Evolutionary conservation across 495 filamentous ascomycete genomes (phyloP), one percentile per base, ranked within the genome.

Genomic region (Penicillium coffeae): DNA sequence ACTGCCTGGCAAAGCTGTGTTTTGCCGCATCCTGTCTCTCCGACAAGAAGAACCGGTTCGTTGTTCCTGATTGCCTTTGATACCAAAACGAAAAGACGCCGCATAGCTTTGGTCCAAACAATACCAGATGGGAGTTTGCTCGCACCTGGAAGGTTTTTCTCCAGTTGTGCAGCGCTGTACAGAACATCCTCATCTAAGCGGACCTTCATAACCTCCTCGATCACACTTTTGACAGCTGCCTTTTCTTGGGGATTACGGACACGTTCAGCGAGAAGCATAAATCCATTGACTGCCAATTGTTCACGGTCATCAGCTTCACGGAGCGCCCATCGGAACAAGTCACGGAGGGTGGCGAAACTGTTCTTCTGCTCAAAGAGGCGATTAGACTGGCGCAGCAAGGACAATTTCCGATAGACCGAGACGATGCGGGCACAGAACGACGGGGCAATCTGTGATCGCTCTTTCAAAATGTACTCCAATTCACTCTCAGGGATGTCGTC

Each of bases 401-500:
- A 93, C 15, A 99, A 78, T 61, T 92, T 88, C 55, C 88, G 85
- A 68, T 99, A 99, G 0, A 96, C 91, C n/a, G 84, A 74, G 14
- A 97, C 93, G 50, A 99, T 97, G 30, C 82, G 79, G 20, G 81
- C 78, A 60, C 92, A 94, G 70, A 95, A 92, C 0, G 92, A 95
- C 13, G 92, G 89, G 0, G 94, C 89, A 33, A 90, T 91, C 50
- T 88, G 82, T 48, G 88, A 91, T 22, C 94, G 77, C 58, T 90
- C 86, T 58, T 90, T 86, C 43, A 99, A 61, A 55, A 99, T 99
- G 12, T 80, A 88, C 60, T 93, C 88, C n/a, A 99, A 73, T 63
- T 99, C 94, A 48, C 88, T 86, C 58, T 96, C 88, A 0, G 94
- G 94, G 22, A 99, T 99, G 56, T 99, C 94, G 54, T 96, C 93